Evolutionary conservation across 2,329 filamentous ascomycete species (phyloP).

Genomic region (Emergomyces orientalis): DNA sequence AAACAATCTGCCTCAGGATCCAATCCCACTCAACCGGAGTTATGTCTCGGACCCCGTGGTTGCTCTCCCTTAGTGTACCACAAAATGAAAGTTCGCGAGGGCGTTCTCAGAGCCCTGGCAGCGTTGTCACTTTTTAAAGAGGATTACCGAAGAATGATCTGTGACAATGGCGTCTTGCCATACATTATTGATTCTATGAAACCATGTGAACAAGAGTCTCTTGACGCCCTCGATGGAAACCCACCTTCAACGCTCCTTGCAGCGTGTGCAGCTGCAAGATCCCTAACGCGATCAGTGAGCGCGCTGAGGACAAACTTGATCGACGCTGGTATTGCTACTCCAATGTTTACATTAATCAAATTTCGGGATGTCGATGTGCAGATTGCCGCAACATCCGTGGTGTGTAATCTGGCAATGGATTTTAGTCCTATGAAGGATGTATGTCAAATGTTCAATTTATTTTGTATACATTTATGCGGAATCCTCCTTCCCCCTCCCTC

Average conservation of each 20-base stretch:
- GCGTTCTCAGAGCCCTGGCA: slow-evolving; percentile 67
- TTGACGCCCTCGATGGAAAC: slow-evolving; percentile 56
- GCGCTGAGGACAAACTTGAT: slow-evolving; percentile 78
- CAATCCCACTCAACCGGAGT: slow-evolving; percentile 25
- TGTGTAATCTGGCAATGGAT: slow-evolving; percentile 78
- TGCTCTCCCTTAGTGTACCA: slow-evolving; percentile 55
- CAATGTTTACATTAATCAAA: slow-evolving; percentile 64
- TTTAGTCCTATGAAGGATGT: slow-evolving; percentile 88
- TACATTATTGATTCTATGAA: slow-evolving; percentile 78
- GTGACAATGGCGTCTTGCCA: slow-evolving; percentile 69
- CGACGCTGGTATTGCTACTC: slow-evolving; percentile 71
- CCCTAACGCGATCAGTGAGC: slow-evolving; percentile 74
- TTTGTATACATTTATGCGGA: neutral
- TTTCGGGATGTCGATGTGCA: slow-evolving; percentile 70
- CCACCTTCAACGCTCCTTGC: slow-evolving; percentile 69
- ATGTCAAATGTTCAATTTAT: slow-evolving; percentile 29
- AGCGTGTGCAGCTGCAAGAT: slow-evolving; percentile 71
- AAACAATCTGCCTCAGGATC: slow-evolving; percentile 11
- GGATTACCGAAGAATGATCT: slow-evolving; percentile 69
- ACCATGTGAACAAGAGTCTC: slow-evolving; percentile 34
- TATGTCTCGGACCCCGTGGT: slow-evolving; percentile 52
- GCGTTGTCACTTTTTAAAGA: slow-evolving; percentile 74
- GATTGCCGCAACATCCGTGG: slow-evolving; percentile 72
- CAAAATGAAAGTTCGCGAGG: slow-evolving; percentile 66
- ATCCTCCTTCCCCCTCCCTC: neutral